Base-by-base conservation (phyloP, 306 rosid genomes). In the Rosa lucieae region DNA sequence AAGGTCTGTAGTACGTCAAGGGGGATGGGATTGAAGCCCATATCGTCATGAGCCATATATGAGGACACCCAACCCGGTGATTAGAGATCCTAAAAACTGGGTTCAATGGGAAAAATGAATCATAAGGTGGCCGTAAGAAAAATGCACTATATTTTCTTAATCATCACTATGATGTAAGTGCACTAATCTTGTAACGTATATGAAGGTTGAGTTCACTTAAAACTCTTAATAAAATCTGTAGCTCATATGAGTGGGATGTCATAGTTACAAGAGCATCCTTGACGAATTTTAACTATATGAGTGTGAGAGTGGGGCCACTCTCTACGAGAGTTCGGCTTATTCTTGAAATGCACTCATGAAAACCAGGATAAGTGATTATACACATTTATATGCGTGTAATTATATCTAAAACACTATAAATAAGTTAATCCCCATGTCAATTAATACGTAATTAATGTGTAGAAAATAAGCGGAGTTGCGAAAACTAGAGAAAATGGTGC, bases 321-420 rank as follows among this genome's bases (percentile, higher is more conserved):
- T 58, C 23, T 21, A 70, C 46, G 56, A 47, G 37, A 70, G 46
- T 70, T 12, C 5, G 40, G 39, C 69, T 74, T 6, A 23, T 56
- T 74, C 40, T 56, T 32, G 21, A 74, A 74, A 20, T 56, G n/a
- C 40, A 43, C 42, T 74, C 53, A 74, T 40, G 53, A 58, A 74
- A 42, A 40, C 14, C 0, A 0, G 0, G 48, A 72, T 51, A 10
- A 11, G 0, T 29, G 32, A 29, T 29, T 29, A 26, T 26, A 0
- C 29, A 1, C 29, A 26, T 26, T 26, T 26, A 29, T 29, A 29
- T 29, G 32, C 0, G 32, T 29, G 32, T 29, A 29, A 1, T 29
- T 29, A 29, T 29, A 29, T 29, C 32, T 29, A 29, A 29, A 29
- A 29, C 32, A 29, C 32, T 29, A 29, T 29, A 29, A 29, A 29